Evolutionary conservation across 164 flowering plant species (phyloP).

Genomic region (Stephania yunnanensis): DNA sequence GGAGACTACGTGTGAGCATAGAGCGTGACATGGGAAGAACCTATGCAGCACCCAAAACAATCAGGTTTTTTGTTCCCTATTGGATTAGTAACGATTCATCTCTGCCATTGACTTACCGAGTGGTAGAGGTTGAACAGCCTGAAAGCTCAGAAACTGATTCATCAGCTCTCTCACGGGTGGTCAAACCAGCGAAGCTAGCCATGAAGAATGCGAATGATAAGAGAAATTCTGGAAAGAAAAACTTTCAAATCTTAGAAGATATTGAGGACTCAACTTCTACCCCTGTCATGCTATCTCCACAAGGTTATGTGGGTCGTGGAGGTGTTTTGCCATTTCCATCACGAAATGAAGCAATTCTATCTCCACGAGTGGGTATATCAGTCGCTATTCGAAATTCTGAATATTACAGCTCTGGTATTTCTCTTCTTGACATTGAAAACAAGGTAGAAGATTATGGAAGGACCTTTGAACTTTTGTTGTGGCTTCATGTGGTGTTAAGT

Average conservation of each 20-base stretch:
- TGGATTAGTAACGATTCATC: conserved; percentile 83
- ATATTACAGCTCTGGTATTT: conserved; percentile 76
- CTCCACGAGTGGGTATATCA: conserved; percentile 76
- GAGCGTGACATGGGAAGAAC: conserved; percentile 88
- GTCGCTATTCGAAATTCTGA: conserved; percentile 69
- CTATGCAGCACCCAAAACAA: conserved; percentile 68
- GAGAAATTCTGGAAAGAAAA: conserved; percentile 45
- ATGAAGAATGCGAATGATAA: conserved; percentile 36
- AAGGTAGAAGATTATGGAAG: conserved; percentile 45
- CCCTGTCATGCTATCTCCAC: conserved; percentile 94
- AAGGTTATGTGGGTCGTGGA: conserved; percentile 65
- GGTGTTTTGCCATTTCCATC: conserved; percentile 52
- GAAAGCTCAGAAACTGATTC: conserved; percentile 56
- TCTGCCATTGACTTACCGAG: conserved; percentile 57
- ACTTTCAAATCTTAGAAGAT: conserved; percentile 67
- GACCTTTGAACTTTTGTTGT: background rate
- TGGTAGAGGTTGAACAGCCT: conserved; percentile 77
- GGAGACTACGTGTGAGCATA: conserved; percentile 89
- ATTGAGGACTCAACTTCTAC: conserved; percentile 67
- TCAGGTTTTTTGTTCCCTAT: conserved; percentile 89
- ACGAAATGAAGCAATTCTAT: conserved; percentile 61
- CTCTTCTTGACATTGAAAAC: conserved; percentile 90
- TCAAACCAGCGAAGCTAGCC: conserved; percentile 57
- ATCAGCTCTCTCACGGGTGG: conserved; percentile 40
- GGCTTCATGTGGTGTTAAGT: background rate